phyloP scores from a whole-genome alignment of 805 yeast species.

The Saccharomycopsis schoenii region DNA sequence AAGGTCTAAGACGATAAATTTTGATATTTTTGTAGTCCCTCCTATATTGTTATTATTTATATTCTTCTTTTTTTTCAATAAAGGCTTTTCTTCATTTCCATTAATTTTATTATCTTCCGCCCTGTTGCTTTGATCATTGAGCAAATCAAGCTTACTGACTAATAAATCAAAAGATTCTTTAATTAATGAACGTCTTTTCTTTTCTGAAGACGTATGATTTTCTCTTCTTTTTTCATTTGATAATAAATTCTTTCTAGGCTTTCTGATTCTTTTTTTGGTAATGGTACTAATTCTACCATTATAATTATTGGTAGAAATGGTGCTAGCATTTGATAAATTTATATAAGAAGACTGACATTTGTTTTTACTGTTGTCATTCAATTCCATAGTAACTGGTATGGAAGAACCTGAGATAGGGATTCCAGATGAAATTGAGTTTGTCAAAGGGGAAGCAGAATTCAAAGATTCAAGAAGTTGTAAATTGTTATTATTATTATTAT shows the following conservation, averaged over 20 bases:
- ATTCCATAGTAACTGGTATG: not conserved
- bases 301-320: not conserved
- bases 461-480: not conserved
- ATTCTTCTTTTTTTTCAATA: not conserved
- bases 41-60: not conserved
- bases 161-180: slow-evolving; percentile 29
- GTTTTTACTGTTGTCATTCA: not conserved
- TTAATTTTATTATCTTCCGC: slow-evolving; percentile 9
- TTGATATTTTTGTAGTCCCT: slow-evolving; percentile 18
- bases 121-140: slow-evolving; percentile 12
- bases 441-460: not conserved
- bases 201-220: slow-evolving; percentile 32
- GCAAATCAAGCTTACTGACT: slow-evolving; percentile 21
- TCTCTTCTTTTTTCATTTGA: slow-evolving; percentile 27
- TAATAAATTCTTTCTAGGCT: slow-evolving; percentile 20
- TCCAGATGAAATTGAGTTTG: not conserved
- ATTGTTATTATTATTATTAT: not conserved
- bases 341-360: not conserved
- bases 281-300: not conserved
- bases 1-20: slow-evolving; percentile 22
- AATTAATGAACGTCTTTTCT: slow-evolving; percentile 29
- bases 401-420: not conserved
- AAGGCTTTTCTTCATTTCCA: not conserved
- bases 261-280: slow-evolving; percentile 9
- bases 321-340: not conserved